Percentiles rank a stretch among this genome's conserved stretches.
Evolutionary conservation across 345 rosid species (phyloP).

Genomic region (Lagerstroemia speciosa): DNA sequence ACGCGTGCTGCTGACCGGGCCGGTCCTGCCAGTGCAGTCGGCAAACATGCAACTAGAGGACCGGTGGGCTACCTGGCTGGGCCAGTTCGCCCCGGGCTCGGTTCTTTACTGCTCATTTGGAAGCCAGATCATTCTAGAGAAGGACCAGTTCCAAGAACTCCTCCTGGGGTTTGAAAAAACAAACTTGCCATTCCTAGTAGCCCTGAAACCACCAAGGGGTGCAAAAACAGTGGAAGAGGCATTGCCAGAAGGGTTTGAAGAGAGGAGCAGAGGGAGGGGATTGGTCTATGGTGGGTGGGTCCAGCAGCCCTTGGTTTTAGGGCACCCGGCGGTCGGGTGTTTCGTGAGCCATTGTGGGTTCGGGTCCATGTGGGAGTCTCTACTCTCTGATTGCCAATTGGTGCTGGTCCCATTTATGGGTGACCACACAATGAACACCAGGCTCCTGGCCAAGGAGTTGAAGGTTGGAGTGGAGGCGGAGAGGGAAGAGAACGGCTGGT

Average conservation of each 20-base stretch:
- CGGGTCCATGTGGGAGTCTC: conserved; percentile 69
- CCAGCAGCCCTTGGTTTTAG: conserved; percentile 35
- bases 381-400: conserved; percentile 48
- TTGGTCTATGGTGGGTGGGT: conserved; percentile 48
- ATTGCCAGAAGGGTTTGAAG: conserved; percentile 55
- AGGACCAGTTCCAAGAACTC: conserved; percentile 59
- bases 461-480: conserved; percentile 51
- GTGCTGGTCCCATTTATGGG: conserved; percentile 49
- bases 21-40: conserved; percentile 31
- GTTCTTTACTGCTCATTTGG: conserved; percentile 67
- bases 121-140: conserved; percentile 42
- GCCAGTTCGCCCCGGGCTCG: conserved; percentile 31
- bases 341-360: conserved; percentile 69
- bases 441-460: conserved; percentile 42
- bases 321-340: conserved; percentile 54
- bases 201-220: conserved; percentile 47
- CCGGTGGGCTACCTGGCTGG: conserved; percentile 48
- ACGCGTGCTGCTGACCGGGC: conserved; percentile 50
- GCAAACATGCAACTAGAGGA: conserved; percentile 20
- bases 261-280: conserved; percentile 48
- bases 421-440: conserved; percentile 57
- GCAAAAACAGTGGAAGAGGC: conserved; percentile 52
- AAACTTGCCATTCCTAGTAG: conserved; percentile 46
- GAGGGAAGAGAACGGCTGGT: conserved; percentile 46
- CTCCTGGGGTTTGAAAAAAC: conserved; percentile 51